phyloP scores from a whole-genome alignment of 805 yeast genomes.

The Starmerella potacharoeniae region DNA sequence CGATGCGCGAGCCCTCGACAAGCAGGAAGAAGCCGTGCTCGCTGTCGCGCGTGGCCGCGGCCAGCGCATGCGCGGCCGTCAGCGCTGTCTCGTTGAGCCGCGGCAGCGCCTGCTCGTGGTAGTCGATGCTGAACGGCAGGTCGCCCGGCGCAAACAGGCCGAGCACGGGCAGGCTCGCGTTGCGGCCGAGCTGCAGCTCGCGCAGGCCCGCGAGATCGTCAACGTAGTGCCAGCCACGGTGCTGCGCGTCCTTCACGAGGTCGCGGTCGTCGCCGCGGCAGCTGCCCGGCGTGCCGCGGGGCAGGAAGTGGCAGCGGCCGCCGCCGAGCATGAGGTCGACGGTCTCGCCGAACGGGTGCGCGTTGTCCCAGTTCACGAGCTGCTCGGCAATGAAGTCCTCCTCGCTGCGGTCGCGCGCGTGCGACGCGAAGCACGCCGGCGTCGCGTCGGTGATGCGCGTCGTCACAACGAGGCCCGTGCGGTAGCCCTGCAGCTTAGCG shows the following conservation, averaged over 20 bases:
- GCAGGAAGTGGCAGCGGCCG: constrained; percentile 61
- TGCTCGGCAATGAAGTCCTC: constrained; percentile 83
- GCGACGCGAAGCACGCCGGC: constrained; percentile 81
- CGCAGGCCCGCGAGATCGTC: constrained; percentile 53
- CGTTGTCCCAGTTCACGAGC: constrained; percentile 50
- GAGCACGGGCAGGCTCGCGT: constrained; percentile 63
- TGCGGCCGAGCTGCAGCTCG: constrained; percentile 41
- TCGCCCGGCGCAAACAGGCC: constrained; percentile 66
- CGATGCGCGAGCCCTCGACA: constrained; percentile 88
- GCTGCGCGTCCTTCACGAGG: constrained; percentile 51
- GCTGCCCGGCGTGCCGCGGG: constrained; percentile 41
- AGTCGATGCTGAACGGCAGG: constrained; percentile 76
- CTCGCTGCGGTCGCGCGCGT: constrained; percentile 61
- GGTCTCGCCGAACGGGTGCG: constrained; percentile 66
- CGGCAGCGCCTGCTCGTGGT: constrained; percentile 47
- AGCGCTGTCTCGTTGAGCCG: constrained; percentile 67
- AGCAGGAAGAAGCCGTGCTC: constrained; percentile 78
- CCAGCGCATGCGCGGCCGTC: constrained; percentile 60
- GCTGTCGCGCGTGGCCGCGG: constrained; percentile 54
- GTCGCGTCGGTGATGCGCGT: constrained; percentile 92
- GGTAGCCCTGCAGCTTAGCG: constrained; percentile 64
- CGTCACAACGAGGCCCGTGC: constrained; percentile 85
- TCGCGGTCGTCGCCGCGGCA: constrained; percentile 63
- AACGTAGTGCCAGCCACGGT: constrained; percentile 53
- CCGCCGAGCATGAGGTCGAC: constrained; percentile 91